phyloP scores from a whole-genome alignment of 805 yeast species.

The Wilhelminamyces savonicus region DNA sequence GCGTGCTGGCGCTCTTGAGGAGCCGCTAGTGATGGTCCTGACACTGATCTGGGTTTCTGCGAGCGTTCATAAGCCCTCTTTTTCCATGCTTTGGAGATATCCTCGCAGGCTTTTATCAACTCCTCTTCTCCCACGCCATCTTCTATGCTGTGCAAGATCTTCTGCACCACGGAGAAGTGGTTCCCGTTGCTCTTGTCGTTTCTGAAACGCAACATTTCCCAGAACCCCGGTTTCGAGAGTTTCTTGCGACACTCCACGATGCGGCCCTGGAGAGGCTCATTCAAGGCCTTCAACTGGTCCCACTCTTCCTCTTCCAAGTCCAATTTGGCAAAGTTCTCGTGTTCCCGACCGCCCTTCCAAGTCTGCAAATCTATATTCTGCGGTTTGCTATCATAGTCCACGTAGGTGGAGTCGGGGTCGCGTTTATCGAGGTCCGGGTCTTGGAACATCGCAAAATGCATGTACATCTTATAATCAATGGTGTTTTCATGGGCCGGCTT shows the following conservation, averaged over 20 bases:
- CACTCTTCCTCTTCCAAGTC: conserved; percentile 67
- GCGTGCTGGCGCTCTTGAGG: conserved; percentile 4
- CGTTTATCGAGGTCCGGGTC: conserved; percentile 63
- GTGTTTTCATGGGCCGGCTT: conserved; percentile 95
- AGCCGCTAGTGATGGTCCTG: conserved; percentile 1
- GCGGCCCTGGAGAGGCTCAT: conserved; percentile 84
- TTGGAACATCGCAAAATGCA: conserved; percentile 51
- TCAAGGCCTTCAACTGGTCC: conserved; percentile 60
- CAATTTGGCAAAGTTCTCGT: conserved; percentile 63
- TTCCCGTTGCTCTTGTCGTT: conserved; percentile 91
- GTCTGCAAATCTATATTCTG: conserved; percentile 51
- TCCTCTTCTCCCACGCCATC: conserved; percentile 85
- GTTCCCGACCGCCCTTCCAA: conserved; percentile 67
- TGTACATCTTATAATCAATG: conserved; percentile 71
- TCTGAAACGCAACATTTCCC: conserved; percentile 85
- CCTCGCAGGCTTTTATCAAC: conserved; percentile 48
- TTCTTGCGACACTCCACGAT: conserved; percentile 80
- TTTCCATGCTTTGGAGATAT: conserved; percentile 58
- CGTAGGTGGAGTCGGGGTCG: conserved; percentile 65
- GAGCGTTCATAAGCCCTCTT: conserved; percentile 41
- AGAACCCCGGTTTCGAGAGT: conserved; percentile 47
- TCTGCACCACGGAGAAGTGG: conserved; percentile 73
- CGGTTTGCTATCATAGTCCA: conserved; percentile 80
- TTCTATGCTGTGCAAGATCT: conserved; percentile 74
- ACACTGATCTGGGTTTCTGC: too few relatives aligned